Conservation (phyloP, 441 rosid species). For the Aleurites moluccanus region DNA sequence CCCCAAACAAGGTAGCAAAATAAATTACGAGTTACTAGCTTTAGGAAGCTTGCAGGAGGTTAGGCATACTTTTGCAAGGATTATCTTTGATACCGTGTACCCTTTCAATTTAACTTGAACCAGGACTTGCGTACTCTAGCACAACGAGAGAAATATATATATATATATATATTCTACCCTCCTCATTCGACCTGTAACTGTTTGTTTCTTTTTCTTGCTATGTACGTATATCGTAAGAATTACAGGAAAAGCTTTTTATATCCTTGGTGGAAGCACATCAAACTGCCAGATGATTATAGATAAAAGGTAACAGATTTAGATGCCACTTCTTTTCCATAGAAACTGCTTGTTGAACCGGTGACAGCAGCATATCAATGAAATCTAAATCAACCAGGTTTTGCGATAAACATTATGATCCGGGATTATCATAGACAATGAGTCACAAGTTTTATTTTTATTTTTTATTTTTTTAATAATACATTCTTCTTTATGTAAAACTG, state of each 20-base stretch:
- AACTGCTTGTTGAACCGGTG: too few species aligned
- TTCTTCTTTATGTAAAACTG: background rate
- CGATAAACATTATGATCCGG: background rate
- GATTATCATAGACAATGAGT: background rate
- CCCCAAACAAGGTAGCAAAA: constrained; percentile 51
- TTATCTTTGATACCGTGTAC: constrained; percentile 76
- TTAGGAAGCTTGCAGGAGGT: constrained; percentile 60
- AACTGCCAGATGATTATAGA: too few species aligned
- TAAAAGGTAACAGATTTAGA: too few species aligned
- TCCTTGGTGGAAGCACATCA: too few species aligned
- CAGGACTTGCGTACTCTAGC: background rate
- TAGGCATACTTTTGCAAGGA: constrained; percentile 70
- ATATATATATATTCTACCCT: too few species aligned
- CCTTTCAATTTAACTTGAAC: constrained; percentile 39
- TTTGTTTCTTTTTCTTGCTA: too few species aligned
- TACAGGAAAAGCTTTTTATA: too few species aligned
- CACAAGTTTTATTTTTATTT: background rate
- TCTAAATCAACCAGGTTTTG: background rate
- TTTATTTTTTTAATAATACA: background rate
- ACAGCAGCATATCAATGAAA: too few species aligned
- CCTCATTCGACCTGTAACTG: too few species aligned
- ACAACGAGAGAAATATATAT: too few species aligned
- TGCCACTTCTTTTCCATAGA: too few species aligned
- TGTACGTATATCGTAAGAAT: too few species aligned
- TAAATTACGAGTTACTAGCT: constrained; percentile 50